phyloP scores from a whole-genome alignment of 805 yeast genomes.

The Brettanomyces sp. region DNA sequence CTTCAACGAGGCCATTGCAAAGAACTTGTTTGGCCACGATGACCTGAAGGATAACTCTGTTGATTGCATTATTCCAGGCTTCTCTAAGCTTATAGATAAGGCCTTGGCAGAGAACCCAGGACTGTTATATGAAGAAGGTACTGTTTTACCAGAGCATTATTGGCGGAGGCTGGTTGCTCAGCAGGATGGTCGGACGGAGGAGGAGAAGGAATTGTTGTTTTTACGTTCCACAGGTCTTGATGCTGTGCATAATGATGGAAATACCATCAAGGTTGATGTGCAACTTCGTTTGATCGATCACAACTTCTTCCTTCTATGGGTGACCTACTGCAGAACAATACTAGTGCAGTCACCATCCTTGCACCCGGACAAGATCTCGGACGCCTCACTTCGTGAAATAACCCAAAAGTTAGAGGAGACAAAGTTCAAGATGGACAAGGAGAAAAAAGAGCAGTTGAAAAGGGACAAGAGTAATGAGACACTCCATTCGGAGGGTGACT shows the following conservation, averaged over 20 bases:
- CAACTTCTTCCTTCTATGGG: conserved; percentile 65
- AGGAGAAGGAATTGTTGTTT: conserved; percentile 43
- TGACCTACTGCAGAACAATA: conserved; percentile 61
- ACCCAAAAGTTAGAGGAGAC: background rate
- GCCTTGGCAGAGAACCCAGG: conserved; percentile 34
- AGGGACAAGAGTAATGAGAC: background rate
- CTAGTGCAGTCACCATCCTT: background rate
- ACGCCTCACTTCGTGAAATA: conserved; percentile 1
- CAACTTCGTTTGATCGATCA: conserved; percentile 65
- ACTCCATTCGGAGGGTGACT: background rate
- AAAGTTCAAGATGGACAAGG: background rate
- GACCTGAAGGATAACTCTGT: conserved; percentile 41
- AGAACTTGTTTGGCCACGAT: conserved; percentile 66
- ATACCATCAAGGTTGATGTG: conserved; percentile 56
- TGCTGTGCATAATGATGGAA: conserved; percentile 67
- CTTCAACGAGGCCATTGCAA: conserved; percentile 69
- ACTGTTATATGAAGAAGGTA: conserved; percentile 43
- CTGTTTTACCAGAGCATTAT: conserved; percentile 86
- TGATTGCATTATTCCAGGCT: conserved; percentile 53
- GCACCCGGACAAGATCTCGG: background rate
- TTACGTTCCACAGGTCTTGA: conserved; percentile 55
- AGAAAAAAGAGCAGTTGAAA: background rate
- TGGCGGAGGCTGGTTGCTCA: conserved; percentile 62
- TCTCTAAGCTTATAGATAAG: conserved; percentile 34
- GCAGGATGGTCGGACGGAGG: conserved; percentile 16